phyloP scores from a whole-genome alignment of 352 stramenopile species.

The Phytopythium mirpurense region DNA sequence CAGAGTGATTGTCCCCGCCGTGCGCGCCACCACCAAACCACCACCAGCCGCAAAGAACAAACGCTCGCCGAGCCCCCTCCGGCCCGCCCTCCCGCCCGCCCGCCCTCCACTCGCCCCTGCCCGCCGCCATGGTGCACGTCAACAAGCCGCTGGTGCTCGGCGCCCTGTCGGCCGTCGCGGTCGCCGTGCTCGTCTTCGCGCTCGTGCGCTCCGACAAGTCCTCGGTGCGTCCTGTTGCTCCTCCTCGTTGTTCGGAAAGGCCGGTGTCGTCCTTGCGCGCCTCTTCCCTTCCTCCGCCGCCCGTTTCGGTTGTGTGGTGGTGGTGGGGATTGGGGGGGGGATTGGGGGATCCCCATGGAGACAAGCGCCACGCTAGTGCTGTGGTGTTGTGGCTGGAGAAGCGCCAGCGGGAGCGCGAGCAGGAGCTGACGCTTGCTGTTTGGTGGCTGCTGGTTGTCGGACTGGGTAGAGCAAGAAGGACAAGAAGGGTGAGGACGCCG shows the following conservation, averaged over 20 bases:
- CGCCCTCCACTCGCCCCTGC: not conserved
- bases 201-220: constrained; percentile 31
- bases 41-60: constrained; percentile 2
- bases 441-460: no score
- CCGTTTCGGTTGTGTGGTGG: constrained; percentile 4
- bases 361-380: no score
- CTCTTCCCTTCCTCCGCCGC: no score
- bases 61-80: not conserved
- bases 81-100: not conserved
- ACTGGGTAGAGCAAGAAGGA: constrained; percentile 46
- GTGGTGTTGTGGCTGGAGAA: constrained; percentile 3
- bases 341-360: no score
- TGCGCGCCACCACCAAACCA: not conserved
- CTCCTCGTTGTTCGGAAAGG: not conserved
- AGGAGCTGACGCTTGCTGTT: no score
- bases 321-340: no score
- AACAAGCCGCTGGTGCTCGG: constrained; percentile 78
- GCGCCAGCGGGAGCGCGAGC: not conserved
- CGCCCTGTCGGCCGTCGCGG: constrained; percentile 55
- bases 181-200: constrained; percentile 50
- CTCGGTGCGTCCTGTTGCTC: constrained; percentile 21
- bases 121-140: constrained; percentile 58
- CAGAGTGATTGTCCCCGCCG: no score
- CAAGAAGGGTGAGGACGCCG: constrained; percentile 44
- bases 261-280: not conserved